Conservation (phyloP, 2,329 filamentous ascomycete genomes). For the Stenocarpella maydis region DNA sequence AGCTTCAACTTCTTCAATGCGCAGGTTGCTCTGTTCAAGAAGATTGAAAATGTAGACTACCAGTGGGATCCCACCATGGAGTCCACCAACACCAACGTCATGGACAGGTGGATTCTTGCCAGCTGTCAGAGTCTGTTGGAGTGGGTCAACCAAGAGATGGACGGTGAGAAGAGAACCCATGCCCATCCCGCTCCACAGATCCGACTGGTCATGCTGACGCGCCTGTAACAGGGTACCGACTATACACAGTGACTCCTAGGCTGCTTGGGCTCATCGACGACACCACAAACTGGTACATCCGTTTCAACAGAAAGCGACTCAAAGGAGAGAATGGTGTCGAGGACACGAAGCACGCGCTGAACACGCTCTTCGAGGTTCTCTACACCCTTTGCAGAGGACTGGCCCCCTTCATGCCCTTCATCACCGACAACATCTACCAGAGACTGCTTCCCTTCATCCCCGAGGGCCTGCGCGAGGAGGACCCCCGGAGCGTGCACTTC, state of each 20-base stretch:
- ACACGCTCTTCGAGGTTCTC: conserved; percentile 92
- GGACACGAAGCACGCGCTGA: conserved; percentile 89
- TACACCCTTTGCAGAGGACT: conserved; percentile 88
- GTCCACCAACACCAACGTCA: conserved; percentile 84
- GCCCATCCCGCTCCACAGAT: too few relatives aligned
- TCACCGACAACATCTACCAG: conserved; percentile 93
- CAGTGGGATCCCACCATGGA: conserved; percentile 80
- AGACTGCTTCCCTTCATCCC: conserved; percentile 85
- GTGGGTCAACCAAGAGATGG: conserved; percentile 94
- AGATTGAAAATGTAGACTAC: conserved; percentile 80
- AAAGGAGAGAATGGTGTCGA: conserved; percentile 89
- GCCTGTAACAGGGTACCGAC: conserved; percentile 65
- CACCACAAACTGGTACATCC: conserved; percentile 98
- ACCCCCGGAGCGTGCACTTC: conserved; percentile 91
- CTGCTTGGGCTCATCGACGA: conserved; percentile 88
- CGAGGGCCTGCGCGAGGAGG: conserved; percentile 69
- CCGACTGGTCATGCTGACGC: conserved; percentile 32
- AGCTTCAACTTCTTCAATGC: conserved; percentile 96
- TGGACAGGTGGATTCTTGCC: conserved; percentile 95
- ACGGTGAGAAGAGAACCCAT: conserved; percentile 57
- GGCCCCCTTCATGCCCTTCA: conserved; percentile 94
- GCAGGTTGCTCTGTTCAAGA: conserved; percentile 86
- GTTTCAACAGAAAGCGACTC: conserved; percentile 88
- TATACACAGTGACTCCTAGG: conserved; percentile 91
- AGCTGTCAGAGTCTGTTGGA: conserved; percentile 89